These are phyloP conservation scores for Termitomyces sp. DNA, from an alignment of 768 basidiomycete genomes.

Conservation along the genomic window DNA sequence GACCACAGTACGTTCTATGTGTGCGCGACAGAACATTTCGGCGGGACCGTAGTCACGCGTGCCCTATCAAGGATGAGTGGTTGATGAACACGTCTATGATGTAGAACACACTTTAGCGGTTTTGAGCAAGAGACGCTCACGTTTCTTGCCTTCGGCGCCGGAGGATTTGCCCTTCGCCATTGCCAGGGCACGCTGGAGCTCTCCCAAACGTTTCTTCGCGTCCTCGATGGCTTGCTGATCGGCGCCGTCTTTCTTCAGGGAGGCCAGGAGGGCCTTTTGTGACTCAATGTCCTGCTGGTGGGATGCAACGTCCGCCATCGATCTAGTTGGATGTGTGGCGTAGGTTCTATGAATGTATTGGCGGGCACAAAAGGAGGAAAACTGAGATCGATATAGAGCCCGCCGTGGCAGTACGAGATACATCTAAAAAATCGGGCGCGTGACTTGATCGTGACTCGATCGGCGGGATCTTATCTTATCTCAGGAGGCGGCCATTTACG, in stretches of 20 bases:
- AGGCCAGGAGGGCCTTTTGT: conserved; percentile 57
- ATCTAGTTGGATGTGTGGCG: neutral
- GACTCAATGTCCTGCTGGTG: conserved; percentile 53
- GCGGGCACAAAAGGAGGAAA: conserved; percentile 13
- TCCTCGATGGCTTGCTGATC: conserved; percentile 52
- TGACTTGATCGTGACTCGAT: conserved; percentile 7
- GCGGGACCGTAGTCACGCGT: conserved; percentile 92
- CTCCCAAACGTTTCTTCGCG: conserved; percentile 65
- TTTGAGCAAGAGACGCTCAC: conserved; percentile 76
- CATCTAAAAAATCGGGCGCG: conserved; percentile 10
- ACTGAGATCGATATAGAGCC: conserved; percentile 31
- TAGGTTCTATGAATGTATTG: conserved; percentile 18
- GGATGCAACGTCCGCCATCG: conserved; percentile 26
- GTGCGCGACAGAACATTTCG: conserved; percentile 89
- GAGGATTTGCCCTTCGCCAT: conserved; percentile 35
- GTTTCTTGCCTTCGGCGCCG: conserved; percentile 42
- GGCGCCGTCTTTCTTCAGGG: conserved; percentile 54
- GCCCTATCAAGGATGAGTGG: conserved; percentile 49
- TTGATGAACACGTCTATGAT: conserved; percentile 10
- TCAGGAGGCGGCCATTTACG: neutral
- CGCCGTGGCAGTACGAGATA: neutral
- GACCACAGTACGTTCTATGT: conserved; percentile 86
- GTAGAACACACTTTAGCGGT: conserved; percentile 77
- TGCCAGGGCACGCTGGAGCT: conserved; percentile 56
- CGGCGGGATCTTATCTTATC: conserved; percentile 6